phyloP scores from a whole-genome alignment of 2,329 filamentous ascomycete genomes.

The Penicillium sp. region DNA sequence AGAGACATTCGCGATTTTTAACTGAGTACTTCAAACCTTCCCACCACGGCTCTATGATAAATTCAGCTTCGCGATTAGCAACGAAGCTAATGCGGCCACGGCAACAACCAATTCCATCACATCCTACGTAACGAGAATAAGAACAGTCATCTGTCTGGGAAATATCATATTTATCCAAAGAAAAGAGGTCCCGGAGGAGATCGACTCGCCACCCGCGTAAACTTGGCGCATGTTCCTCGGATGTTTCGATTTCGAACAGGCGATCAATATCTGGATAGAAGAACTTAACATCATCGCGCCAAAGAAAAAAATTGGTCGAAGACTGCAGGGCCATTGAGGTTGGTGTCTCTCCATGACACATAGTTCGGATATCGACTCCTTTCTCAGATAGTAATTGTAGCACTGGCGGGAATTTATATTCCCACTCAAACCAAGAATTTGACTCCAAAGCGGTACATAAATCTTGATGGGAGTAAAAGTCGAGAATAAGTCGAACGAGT shows the following conservation, averaged over 20 bases:
- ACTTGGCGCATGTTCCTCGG: not conserved
- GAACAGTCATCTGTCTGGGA: not conserved
- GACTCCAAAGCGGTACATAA: too few relatives aligned
- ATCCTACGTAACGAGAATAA: not conserved
- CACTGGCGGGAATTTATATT: not conserved
- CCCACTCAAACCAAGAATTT: too few relatives aligned
- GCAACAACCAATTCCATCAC: not conserved
- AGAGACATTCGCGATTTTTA: not conserved
- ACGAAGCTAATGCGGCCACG: not conserved
- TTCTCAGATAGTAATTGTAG: not conserved
- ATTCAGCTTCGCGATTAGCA: not conserved
- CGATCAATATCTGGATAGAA: not conserved
- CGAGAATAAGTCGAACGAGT: too few relatives aligned
- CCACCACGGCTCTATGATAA: not conserved
- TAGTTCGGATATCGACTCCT: not conserved
- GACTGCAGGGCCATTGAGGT: not conserved
- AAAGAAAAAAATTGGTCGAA: not conserved
- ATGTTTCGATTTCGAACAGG: not conserved
- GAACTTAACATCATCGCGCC: not conserved
- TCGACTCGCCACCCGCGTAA: not conserved
- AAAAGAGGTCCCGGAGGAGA: not conserved
- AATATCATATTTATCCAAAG: not conserved
- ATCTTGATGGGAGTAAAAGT: too few relatives aligned
- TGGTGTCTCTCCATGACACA: not conserved
- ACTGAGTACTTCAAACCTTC: not conserved